These are phyloP conservation scores for Rhynchosporium agropyri DNA, from an alignment of 2,329 filamentous ascomycete species.

Conservation along the genomic window DNA sequence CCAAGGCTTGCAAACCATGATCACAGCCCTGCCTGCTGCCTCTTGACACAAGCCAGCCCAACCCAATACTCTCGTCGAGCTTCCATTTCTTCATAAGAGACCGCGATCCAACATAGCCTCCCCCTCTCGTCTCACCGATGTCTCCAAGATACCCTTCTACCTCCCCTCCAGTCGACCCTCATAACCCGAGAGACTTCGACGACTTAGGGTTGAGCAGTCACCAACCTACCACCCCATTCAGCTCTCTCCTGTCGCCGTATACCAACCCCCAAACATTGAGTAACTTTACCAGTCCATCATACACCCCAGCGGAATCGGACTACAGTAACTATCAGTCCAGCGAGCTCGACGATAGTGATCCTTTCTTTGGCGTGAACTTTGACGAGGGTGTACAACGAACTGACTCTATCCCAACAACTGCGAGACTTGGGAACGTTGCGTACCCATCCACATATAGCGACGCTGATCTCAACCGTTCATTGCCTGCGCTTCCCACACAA, in stretches of 20 bases:
- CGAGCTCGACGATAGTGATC: conserved; percentile 39
- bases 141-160: conserved; percentile 39
- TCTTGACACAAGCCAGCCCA: conserved; percentile 29
- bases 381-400: conserved; percentile 37
- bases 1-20: conserved; percentile 38
- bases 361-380: conserved; percentile 43
- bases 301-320: conserved; percentile 39
- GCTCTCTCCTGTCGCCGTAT: conserved; percentile 37
- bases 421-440: conserved; percentile 23
- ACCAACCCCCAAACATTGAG: conserved; percentile 37
- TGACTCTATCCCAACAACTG: conserved; percentile 31
- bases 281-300: conserved; percentile 39
- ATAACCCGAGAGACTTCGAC: conserved; percentile 33
- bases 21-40: conserved; percentile 31
- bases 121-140: conserved; percentile 37
- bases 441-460: conserved; percentile 23
- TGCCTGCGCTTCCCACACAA: conserved; percentile 28
- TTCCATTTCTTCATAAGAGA: conserved; percentile 28
- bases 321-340: conserved; percentile 40
- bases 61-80: conserved; percentile 10
- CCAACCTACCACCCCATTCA: conserved; percentile 30
- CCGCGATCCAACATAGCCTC: conserved; percentile 38
- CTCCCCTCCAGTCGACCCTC: conserved; percentile 34
- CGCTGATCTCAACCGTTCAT: conserved; percentile 26
- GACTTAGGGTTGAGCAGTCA: conserved; percentile 33